Conservation (phyloP, 768 basidiomycete genomes). For the Auricularia cornea region DNA sequence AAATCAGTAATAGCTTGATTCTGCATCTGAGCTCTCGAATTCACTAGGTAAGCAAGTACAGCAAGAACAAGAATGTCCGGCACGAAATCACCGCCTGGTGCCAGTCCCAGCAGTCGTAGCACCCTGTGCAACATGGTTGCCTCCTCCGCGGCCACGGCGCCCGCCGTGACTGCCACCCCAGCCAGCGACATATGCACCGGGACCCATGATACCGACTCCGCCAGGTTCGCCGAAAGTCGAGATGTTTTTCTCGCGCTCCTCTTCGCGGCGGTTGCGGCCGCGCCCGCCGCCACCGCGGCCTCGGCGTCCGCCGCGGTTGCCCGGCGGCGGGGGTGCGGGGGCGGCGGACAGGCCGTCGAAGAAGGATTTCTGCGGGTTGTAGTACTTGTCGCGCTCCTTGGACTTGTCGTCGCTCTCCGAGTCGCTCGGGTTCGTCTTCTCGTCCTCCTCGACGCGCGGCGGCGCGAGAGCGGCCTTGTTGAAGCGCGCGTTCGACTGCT, state of each 20-base stretch:
- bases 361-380: conserved; percentile 73
- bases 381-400: conserved; percentile 31
- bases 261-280: conserved; percentile 67
- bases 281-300: conserved; percentile 26
- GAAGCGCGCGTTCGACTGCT: conserved; percentile 67
- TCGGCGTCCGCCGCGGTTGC: conserved; percentile 17
- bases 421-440: conserved; percentile 14
- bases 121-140: conserved; percentile 10
- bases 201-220: conserved; percentile 67
- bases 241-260: conserved; percentile 76
- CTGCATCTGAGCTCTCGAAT: neutral
- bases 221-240: conserved; percentile 85
- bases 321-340: conserved; percentile 23
- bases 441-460: conserved; percentile 16
- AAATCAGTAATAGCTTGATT: too few relatives aligned
- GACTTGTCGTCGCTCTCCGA: conserved; percentile 24
- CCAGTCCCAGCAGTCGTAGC: conserved; percentile 1
- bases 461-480: conserved; percentile 57
- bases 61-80: neutral
- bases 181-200: conserved; percentile 69
- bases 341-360: conserved; percentile 59
- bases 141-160: conserved; percentile 27
- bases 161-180: conserved; percentile 59
- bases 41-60: neutral
- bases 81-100: neutral